Base-by-base conservation (phyloP, 352 stramenopile genomes). In the Blastocystis sp. region DNA sequence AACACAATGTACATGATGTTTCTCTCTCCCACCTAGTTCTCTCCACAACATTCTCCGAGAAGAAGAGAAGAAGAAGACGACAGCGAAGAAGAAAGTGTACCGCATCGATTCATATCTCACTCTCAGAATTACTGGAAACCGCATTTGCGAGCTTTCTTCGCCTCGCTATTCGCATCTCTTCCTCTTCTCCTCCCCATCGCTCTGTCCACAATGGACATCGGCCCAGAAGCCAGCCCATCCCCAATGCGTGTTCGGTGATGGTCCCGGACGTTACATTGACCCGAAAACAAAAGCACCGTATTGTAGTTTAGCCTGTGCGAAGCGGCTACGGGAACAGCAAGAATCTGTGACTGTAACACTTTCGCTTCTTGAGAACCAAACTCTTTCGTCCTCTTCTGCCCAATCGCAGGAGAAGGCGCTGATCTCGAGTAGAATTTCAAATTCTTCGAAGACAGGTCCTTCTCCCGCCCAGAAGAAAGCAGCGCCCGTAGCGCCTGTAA, bases 31-130 rank as follows among this genome's bases (percentile, higher is more conserved):
- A 69, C 39, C 43, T 68, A 85, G 73, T 30, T 85, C 73, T 30
- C 41, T 85, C n/a, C 73, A 85, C 56, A 39, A 85, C 7, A 85
- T 85, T 34, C 39, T 85, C 13, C 65, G 68, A 45, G 73, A 85
- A 85, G 73, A 85, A 53, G 73, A 85, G 24, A 85, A 85, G 34
- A 85, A 66, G 53, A 85, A 85, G 26, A 24, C 43, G n/a, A 24
- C 24, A 13, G 53, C 54, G 0, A 85, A 85, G 53, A 66, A 68
- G 50, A 85, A 85, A 65, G 43, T 9, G 73, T 85, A 68, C 3
- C 13, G 13, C 9, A 55, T 20, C 20, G n/a, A 30, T 11, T 13
- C 20, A 0, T 18, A 4, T 20, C 20, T 85, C 30, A 65, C 26
- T 5, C 56, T 11, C 63, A 85, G 73, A 30, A 85, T 85, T 37